Percentiles rank a stretch among this genome's conserved stretches.
Evolutionary conservation across 2,329 filamentous ascomycete species (phyloP).

Genomic region (Chaetothyriales sp.): DNA sequence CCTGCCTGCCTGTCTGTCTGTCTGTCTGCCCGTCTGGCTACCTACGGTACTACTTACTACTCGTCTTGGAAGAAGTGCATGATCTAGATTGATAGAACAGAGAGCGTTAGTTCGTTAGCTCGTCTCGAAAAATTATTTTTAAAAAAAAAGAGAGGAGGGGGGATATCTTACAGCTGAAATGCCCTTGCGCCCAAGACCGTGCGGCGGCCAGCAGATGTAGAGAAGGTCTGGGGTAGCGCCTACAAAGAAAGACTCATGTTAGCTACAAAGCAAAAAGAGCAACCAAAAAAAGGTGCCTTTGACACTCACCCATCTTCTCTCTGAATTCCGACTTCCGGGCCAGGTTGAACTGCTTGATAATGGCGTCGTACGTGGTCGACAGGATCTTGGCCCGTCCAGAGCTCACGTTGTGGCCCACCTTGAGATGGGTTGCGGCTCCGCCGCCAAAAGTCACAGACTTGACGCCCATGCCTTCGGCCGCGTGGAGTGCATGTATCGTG

Average conservation of each 20-base stretch:
- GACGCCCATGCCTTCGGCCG: constrained; percentile 44
- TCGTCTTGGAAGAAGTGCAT: constrained; percentile 73
- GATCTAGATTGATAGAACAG: too few relatives aligned
- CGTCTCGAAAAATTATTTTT: not conserved
- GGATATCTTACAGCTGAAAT: constrained; percentile 95
- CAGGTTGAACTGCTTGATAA: constrained; percentile 69
- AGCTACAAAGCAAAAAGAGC: not conserved
- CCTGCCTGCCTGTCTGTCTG: too few relatives aligned
- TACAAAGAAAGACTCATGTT: not conserved
- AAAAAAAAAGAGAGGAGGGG: constrained; percentile 73
- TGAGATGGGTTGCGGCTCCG: constrained; percentile 61
- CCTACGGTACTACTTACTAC: not conserved
- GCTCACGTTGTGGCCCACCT: constrained; percentile 66
- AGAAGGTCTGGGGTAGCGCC: constrained; percentile 62
- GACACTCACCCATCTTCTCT: constrained; percentile 58
- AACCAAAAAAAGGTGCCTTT: not conserved
- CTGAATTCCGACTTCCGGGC: constrained; percentile 79
- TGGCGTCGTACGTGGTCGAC: constrained; percentile 64
- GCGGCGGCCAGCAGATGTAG: constrained; percentile 79
- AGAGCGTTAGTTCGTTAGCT: too few relatives aligned
- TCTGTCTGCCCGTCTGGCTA: too few relatives aligned
- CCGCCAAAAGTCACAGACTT: constrained; percentile 72
- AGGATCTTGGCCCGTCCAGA: constrained; percentile 70
- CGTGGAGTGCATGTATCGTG: constrained; percentile 57
- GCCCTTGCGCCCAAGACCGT: constrained; percentile 69